Evolutionary conservation across 768 basidiomycete genomes (phyloP).

Genomic region (Termitomyces sp.): DNA sequence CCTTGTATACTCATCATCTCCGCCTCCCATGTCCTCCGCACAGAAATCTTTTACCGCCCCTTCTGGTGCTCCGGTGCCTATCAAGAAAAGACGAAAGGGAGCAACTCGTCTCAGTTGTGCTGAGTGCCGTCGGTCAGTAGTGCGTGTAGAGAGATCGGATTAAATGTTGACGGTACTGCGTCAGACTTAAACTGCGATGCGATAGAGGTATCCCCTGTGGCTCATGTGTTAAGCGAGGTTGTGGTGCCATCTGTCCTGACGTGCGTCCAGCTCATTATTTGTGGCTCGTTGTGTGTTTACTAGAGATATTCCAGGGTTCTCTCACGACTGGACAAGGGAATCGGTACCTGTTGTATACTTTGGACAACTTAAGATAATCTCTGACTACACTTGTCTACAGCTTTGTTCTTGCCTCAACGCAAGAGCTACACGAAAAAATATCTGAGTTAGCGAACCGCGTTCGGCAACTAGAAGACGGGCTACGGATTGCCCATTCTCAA

Average conservation of each 20-base stretch:
- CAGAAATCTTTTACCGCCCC: conserved; percentile 24
- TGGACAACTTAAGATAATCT: not conserved
- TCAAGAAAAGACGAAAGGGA: conserved; percentile 65
- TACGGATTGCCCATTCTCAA: conserved; percentile 57
- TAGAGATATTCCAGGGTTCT: conserved; percentile 46
- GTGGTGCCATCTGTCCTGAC: conserved; percentile 81
- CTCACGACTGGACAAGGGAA: conserved; percentile 82
- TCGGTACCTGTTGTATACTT: conserved; percentile 41
- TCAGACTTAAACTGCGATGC: conserved; percentile 67
- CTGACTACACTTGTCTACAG: conserved; percentile 29
- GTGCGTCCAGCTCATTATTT: conserved; percentile 28
- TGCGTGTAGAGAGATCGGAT: conserved; percentile 5
- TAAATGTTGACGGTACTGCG: conserved; percentile 2
- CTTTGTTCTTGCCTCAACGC: conserved; percentile 77
- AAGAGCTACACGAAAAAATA: conserved; percentile 83
- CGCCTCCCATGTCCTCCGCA: conserved; percentile 32
- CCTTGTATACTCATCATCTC: conserved; percentile 22
- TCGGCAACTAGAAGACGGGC: conserved; percentile 71
- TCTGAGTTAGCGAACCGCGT: conserved; percentile 69
- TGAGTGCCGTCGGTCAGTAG: conserved; percentile 67
- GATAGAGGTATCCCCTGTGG: conserved; percentile 76
- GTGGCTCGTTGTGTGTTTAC: not conserved
- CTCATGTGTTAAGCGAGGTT: conserved; percentile 78
- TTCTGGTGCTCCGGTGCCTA: conserved; percentile 25
- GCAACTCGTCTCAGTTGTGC: conserved; percentile 78